These are phyloP conservation scores for Chaetothyriales sp. DNA, from an alignment of 2,329 filamentous ascomycete genomes.

Conservation along the genomic window DNA sequence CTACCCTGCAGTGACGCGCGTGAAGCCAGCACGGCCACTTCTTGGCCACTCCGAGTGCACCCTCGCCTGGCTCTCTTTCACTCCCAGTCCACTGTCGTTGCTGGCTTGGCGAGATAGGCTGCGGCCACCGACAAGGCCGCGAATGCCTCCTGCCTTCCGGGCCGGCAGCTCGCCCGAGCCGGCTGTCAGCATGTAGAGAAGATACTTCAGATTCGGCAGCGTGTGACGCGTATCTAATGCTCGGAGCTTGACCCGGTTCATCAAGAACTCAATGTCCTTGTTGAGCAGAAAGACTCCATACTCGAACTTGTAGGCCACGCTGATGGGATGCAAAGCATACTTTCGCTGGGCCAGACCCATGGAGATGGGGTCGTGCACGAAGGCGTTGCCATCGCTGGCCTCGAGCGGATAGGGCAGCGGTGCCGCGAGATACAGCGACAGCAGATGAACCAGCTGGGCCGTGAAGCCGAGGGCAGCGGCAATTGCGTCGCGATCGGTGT, in stretches of 20 bases:
- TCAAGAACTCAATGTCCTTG: slow-evolving; percentile 71
- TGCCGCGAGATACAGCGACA: slow-evolving; percentile 70
- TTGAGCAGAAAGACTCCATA: slow-evolving; percentile 95
- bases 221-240: slow-evolving; percentile 86
- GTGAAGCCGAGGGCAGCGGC: slow-evolving; percentile 73
- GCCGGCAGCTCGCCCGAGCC: slow-evolving; percentile 51
- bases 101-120: slow-evolving; percentile 27
- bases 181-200: slow-evolving; percentile 78
- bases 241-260: slow-evolving; percentile 54
- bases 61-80: background rate
- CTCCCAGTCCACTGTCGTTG: slow-evolving; percentile 24
- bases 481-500: slow-evolving; percentile 54
- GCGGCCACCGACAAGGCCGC: slow-evolving; percentile 30
- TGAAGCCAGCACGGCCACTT: background rate
- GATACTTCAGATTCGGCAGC: slow-evolving; percentile 81
- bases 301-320: slow-evolving; percentile 78
- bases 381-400: slow-evolving; percentile 58
- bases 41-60: background rate
- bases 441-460: slow-evolving; percentile 56
- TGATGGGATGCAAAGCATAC: slow-evolving; percentile 68
- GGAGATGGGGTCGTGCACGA: slow-evolving; percentile 61
- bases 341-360: slow-evolving; percentile 43
- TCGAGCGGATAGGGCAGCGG: slow-evolving; percentile 69
- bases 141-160: slow-evolving; percentile 41
- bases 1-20: background rate